These are phyloP conservation scores for Colletotrichum incanum DNA, from an alignment of 2,329 filamentous ascomycete species.

Conservation along the genomic window DNA sequence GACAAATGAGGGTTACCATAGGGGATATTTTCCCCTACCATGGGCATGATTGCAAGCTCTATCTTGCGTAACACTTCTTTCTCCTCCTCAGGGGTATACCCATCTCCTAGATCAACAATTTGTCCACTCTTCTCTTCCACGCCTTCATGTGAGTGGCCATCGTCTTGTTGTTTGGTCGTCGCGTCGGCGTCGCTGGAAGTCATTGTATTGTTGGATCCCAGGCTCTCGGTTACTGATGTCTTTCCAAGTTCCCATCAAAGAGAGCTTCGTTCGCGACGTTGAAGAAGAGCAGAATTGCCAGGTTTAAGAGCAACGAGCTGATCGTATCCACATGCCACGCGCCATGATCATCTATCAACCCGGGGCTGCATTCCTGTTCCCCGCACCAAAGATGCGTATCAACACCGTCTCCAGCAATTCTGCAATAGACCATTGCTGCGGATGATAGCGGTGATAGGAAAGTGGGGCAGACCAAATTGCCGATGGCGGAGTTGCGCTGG, in stretches of 20 bases:
- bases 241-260: not conserved
- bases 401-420: slow-evolving; percentile 17
- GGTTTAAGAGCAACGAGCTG: slow-evolving; percentile 11
- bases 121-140: slow-evolving; percentile 43
- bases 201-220: slow-evolving; percentile 1
- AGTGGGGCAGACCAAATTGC: slow-evolving; percentile 33
- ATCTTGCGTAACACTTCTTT: slow-evolving; percentile 52
- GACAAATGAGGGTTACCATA: slow-evolving; percentile 2
- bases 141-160: not conserved
- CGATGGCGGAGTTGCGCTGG: slow-evolving; percentile 16
- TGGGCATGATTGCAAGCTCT: slow-evolving; percentile 51
- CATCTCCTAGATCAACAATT: slow-evolving; percentile 41
- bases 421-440: slow-evolving; percentile 17
- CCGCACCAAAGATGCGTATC: slow-evolving; percentile 33
- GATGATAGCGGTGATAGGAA: slow-evolving; percentile 34
- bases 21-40: slow-evolving; percentile 43
- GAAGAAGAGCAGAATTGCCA: not conserved
- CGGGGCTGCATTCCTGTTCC: slow-evolving; percentile 28
- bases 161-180: not conserved
- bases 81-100: slow-evolving; percentile 52
- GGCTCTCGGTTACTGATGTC: not conserved
- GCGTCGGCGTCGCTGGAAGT: not conserved
- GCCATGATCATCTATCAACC: slow-evolving; percentile 15
- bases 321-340: slow-evolving; percentile 18
- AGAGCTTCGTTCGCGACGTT: not conserved